phyloP scores from a whole-genome alignment of 2,329 filamentous ascomycete genomes.

The Celoporthe dispersa region DNA sequence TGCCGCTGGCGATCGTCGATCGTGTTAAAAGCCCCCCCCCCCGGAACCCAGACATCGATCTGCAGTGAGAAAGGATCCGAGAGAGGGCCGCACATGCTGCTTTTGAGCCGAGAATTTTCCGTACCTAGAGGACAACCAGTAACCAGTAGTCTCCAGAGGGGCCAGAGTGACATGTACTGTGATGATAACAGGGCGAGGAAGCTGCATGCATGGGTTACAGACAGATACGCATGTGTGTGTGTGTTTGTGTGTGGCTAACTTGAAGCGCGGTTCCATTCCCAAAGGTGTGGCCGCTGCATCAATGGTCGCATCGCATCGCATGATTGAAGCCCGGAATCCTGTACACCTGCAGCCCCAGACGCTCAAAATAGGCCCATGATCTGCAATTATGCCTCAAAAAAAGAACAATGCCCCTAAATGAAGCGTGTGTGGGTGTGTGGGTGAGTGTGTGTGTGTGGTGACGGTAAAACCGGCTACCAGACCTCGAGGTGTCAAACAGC shows the following conservation, averaged over 20 bases:
- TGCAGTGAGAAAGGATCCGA: not conserved
- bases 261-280: not conserved
- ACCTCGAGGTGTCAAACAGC: not conserved
- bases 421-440: no score
- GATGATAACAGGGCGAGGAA: not conserved
- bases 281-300: not conserved
- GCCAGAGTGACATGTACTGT: no score
- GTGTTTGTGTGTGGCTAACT: not conserved
- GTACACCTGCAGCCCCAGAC: not conserved
- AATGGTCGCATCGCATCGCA: not conserved
- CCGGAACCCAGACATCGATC: not conserved
- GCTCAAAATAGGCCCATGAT: not conserved
- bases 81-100: not conserved
- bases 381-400: not conserved
- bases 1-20: slow-evolving; percentile 2
- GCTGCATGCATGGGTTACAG: not conserved
- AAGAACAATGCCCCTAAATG: not conserved
- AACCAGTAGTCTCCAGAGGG: no score
- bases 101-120: not conserved
- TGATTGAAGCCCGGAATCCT: not conserved
- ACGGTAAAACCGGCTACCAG: not conserved
- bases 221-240: slow-evolving; percentile 1
- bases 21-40: not conserved
- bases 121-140: not conserved
- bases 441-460: not conserved